Percentiles rank a stretch among this genome's conserved stretches.
Evolutionary conservation across 139 green algal species (phyloP).

Genomic region (Chlamydomonas schloesseri): DNA sequence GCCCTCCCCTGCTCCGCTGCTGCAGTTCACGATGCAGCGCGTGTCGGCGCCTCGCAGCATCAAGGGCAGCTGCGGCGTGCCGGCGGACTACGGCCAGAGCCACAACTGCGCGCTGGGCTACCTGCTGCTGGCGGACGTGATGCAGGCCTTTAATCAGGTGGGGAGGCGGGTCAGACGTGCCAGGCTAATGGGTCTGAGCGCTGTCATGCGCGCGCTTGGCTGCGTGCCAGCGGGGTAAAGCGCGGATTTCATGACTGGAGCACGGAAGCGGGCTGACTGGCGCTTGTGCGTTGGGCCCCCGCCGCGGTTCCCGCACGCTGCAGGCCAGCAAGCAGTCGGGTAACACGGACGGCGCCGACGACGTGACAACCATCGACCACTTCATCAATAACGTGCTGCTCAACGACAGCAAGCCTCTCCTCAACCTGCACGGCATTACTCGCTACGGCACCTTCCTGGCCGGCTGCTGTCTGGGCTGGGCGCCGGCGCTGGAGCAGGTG

Average conservation of each 20-base stretch:
- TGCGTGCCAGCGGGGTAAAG: too few species aligned
- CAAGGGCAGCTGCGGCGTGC: conserved; percentile 27
- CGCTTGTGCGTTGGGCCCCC: background rate
- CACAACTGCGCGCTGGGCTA: conserved; percentile 43
- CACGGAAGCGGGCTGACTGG: background rate
- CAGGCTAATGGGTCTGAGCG: background rate
- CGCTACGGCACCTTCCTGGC: conserved; percentile 10
- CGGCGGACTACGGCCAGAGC: conserved; percentile 10
- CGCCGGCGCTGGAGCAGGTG: conserved; percentile 5
- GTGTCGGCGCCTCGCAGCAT: background rate
- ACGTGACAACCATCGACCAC: background rate
- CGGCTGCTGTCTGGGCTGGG: conserved; percentile 24
- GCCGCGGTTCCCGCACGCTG: background rate
- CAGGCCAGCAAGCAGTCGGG: conserved; percentile 5
- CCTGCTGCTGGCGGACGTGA: conserved; percentile 23
- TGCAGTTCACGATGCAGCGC: conserved; percentile 12
- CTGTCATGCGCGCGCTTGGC: background rate
- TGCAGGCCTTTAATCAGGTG: conserved; percentile 16
- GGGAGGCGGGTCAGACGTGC: background rate
- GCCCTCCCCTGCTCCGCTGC: too few species aligned
- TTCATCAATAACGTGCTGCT: background rate
- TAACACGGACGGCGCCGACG: too few species aligned
- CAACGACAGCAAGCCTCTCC: background rate
- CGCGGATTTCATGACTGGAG: too few species aligned
- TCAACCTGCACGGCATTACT: background rate